These are phyloP conservation scores for Phaeoacremonium minimum DNA, from an alignment of 2,329 filamentous ascomycete genomes.

Conservation along the genomic window DNA sequence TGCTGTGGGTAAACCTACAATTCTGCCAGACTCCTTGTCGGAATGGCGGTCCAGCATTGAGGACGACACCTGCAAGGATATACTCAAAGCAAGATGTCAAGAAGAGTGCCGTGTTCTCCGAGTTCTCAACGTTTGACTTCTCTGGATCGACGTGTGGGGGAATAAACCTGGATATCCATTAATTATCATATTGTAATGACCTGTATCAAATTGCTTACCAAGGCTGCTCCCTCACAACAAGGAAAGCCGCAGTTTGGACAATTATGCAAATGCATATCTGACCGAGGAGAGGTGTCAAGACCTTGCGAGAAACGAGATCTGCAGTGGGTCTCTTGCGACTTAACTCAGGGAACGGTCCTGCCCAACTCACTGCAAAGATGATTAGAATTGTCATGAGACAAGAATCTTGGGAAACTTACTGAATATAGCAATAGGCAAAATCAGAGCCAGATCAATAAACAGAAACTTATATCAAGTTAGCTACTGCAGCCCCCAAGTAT, in stretches of 20 bases:
- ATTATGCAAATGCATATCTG: conserved; percentile 80
- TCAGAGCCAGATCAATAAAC: conserved; percentile 89
- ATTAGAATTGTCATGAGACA: conserved; percentile 1
- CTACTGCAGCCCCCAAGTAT: too few relatives aligned
- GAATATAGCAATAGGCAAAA: conserved; percentile 93
- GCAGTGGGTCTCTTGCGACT: conserved; percentile 85
- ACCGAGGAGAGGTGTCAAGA: conserved; percentile 82
- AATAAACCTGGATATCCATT: conserved; percentile 69
- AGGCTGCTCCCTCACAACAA: conserved; percentile 69
- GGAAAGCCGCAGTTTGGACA: conserved; percentile 70
- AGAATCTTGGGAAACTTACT: conserved; percentile 49
- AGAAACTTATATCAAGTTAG: too few relatives aligned
- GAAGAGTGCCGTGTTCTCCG: conserved; percentile 89
- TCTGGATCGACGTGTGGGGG: conserved; percentile 74
- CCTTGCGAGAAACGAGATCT: conserved; percentile 86
- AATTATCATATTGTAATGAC: too few relatives aligned
- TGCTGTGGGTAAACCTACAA: conserved; percentile 45
- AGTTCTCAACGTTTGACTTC: conserved; percentile 83
- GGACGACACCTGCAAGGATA: conserved; percentile 80
- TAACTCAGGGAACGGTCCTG: conserved; percentile 72
- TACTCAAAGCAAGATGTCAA: conserved; percentile 92
- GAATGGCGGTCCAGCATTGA: conserved; percentile 90
- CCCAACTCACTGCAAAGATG: conserved; percentile 74
- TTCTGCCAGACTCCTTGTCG: conserved; percentile 76
- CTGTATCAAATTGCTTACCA: too few relatives aligned